Base-by-base conservation (phyloP, 2,329 filamentous ascomycete species). In the Pseudopyrenochaeta lycopersici region DNA sequence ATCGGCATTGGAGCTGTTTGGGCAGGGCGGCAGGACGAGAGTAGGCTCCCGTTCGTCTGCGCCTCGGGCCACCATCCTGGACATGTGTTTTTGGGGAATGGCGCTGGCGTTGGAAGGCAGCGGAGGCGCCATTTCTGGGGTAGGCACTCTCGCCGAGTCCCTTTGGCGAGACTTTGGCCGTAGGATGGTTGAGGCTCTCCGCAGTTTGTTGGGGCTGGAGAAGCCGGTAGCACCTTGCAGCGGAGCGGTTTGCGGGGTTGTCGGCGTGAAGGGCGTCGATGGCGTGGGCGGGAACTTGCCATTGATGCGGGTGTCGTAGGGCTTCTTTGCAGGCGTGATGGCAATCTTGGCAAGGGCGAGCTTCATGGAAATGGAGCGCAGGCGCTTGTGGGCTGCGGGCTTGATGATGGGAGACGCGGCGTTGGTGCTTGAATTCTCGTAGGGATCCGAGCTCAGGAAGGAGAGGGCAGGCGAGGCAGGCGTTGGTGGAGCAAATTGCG, bases 361-460 rank as follows among this genome's bases (percentile, higher is more conserved):
- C 41, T 70, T 74, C 60, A 71, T 69, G 1, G 71, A 74, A 42
- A 76, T 76, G 32, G 70, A 73, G 9, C 74, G 67, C 18, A 76
- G 60, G 3, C 74, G 73, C 49, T 62, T 68, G 63, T 76, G 73
- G 2, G 73, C 58, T n/a, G 64, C 63, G 7, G 63, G 57, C 52
- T 75, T 67, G 60, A 71, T 69, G 43, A 73, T 70, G 17, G 72
- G 71, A 6, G 71, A 73, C 5, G 70, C 62, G 1, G 70, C 64
- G 35, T 58, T 64, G 10, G 61, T 66, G 14, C 57, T 70, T 2
- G 68, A 58, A 46, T 60, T 73, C 29, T 72, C 74, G 54, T 72
- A 76, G 7, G 74, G 74, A 44, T 76, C 74, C 7, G 71, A 74
- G 48, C 62, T 73, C 40, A 76, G 69, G 58, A 76, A 76, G n/a